These are phyloP conservation scores for Vaccinium myrtillus DNA, from an alignment of 148 eudicot genomes.

Conservation along the genomic window DNA sequence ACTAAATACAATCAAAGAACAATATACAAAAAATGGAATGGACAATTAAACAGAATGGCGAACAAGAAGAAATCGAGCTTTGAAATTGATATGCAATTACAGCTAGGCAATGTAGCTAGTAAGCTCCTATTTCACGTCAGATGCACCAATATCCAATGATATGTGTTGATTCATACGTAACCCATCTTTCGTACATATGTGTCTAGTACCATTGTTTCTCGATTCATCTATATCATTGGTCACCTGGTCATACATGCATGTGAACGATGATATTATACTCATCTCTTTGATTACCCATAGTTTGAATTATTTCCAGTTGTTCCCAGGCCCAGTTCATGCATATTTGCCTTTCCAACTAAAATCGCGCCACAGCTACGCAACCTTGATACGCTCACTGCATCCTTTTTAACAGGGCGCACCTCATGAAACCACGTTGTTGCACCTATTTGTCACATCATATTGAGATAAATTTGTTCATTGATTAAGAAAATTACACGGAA, in stretches of 20 bases:
- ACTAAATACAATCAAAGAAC: neutral
- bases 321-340: slow-evolving; percentile 97
- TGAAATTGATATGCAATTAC: neutral
- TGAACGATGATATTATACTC: neutral
- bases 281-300: slow-evolving; percentile 55
- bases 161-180: neutral
- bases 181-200: neutral
- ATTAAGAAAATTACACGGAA: neutral
- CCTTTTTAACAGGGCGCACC: slow-evolving; percentile 69
- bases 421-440: slow-evolving; percentile 90
- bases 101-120: neutral
- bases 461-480: slow-evolving; percentile 8
- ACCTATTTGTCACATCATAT: slow-evolving; percentile 44
- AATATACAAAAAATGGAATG: neutral
- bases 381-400: slow-evolving; percentile 78
- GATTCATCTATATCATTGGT: neutral
- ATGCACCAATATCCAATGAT: neutral
- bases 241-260: neutral
- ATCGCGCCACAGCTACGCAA: slow-evolving; percentile 89
- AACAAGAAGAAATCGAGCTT: neutral
- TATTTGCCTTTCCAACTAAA: slow-evolving; percentile 94
- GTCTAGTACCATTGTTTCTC: neutral
- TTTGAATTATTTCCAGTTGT: slow-evolving; percentile 91
- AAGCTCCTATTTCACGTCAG: neutral
- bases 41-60: neutral